Base-by-base conservation (phyloP, 345 rosid genomes). In the Eucalyptus cladocalyx region DNA sequence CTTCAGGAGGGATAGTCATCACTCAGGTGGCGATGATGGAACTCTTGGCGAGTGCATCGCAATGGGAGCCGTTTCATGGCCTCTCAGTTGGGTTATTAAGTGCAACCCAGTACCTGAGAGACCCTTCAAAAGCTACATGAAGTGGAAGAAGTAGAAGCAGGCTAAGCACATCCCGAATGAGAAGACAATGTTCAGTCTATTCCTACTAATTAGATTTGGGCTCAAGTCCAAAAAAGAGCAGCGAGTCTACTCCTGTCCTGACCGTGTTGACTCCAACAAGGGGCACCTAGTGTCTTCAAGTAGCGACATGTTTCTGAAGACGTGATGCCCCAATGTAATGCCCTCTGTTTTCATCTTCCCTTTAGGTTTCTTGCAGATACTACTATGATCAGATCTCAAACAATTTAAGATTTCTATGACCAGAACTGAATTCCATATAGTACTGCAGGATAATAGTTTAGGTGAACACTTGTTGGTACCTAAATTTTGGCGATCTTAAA, bases 11-110 rank as follows among this genome's bases (percentile, higher is more conserved):
- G 26, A 80, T 94, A 87, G 89, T 94, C 86, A 92, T 95, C 51
- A 1, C 9, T 30, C 96, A 97, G 87, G 95, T 93, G 72, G 92
- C 93, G 87, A 95, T 95, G 95, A 97, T 95, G 54, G 97, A 97
- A 88, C 93, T 95, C 86, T 93, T 93, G 86, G 93, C 94, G 91
- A 93, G 91, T 96, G 98, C 72, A 49, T 96, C 11, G 93, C 89
- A 6, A 81, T 93, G 26, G 97, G 95, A 19, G 93, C 94, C 11
- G 80, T 90, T 6, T 92, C 98, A 2, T 96, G 99, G 99, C 97
- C 96, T 2, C 94, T 95, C 40, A 96, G 95, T 18, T 95, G 94
- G 94, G 47, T 89, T 28, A 92, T 94, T 88, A 97, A 18, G 54
- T 17, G 23, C 21, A 51, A 0, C 4, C 54, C 54, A 51, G 21